Evolutionary conservation across 495 filamentous ascomycete genomes (phyloP).

Genomic region (Bacidia rubella): DNA sequence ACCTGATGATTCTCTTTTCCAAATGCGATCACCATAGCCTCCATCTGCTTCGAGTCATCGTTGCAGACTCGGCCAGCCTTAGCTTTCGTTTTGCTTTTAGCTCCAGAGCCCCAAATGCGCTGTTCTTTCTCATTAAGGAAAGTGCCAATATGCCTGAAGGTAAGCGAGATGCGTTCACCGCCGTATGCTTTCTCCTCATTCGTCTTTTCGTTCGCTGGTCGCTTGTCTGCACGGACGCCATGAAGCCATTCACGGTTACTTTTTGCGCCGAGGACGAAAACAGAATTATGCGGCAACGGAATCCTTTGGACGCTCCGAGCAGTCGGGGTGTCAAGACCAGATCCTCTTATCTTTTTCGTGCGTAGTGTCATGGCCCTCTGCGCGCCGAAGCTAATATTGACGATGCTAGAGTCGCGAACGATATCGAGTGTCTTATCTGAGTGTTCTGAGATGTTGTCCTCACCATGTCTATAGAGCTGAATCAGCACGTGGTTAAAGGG

Average conservation of each 20-base stretch:
- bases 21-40: slow-evolving; percentile 64
- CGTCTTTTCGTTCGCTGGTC: slow-evolving; percentile 48
- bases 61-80: slow-evolving; percentile 51
- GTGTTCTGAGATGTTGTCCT: slow-evolving; percentile 95
- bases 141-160: slow-evolving; percentile 83
- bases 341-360: slow-evolving; percentile 49
- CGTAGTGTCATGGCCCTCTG: slow-evolving; percentile 84
- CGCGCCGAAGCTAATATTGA: slow-evolving; percentile 85
- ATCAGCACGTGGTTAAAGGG: slow-evolving; percentile 86
- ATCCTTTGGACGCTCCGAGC: slow-evolving; percentile 47
- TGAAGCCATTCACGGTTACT: slow-evolving; percentile 87
- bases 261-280: slow-evolving; percentile 65
- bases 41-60: slow-evolving; percentile 43
- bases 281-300: slow-evolving; percentile 72
- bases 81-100: slow-evolving; percentile 46
- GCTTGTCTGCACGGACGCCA: slow-evolving; percentile 76
- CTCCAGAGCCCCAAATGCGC: slow-evolving; percentile 87
- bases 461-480: slow-evolving; percentile 78
- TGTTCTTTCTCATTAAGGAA: slow-evolving; percentile 50
- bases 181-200: slow-evolving; percentile 54
- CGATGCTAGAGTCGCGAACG: slow-evolving; percentile 62
- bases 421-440: slow-evolving; percentile 96
- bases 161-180: slow-evolving; percentile 79
- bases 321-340: slow-evolving; percentile 16
- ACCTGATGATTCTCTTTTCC: slow-evolving; percentile 67